These are phyloP conservation scores for Claviceps capensis DNA, from an alignment of 2,329 filamentous ascomycete species.

Conservation along the genomic window DNA sequence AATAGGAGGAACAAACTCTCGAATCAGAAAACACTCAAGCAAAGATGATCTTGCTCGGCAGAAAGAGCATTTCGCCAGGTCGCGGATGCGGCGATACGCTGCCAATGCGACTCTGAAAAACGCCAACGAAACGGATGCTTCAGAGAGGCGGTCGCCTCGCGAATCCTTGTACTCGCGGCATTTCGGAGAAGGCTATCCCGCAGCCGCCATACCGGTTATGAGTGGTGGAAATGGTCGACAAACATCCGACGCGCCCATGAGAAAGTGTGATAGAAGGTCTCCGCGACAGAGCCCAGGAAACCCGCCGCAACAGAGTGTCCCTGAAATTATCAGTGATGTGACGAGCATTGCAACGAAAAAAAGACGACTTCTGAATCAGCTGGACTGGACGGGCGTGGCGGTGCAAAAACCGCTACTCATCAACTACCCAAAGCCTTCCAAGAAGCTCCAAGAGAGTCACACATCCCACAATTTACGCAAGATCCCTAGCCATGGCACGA, in stretches of 20 bases:
- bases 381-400: constrained; percentile 19
- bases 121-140: background rate
- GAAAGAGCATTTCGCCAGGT: constrained; percentile 25
- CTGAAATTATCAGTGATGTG: background rate
- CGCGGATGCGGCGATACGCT: constrained; percentile 11
- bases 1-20: constrained; percentile 24
- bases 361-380: constrained; percentile 13
- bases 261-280: background rate
- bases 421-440: constrained; percentile 9
- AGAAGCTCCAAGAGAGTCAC: constrained; percentile 2
- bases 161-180: background rate
- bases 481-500: background rate
- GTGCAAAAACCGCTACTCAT: constrained; percentile 17
- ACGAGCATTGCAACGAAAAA: constrained; percentile 12
- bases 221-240: constrained; percentile 1
- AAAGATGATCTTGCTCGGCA: constrained; percentile 21
- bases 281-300: background rate
- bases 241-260: background rate
- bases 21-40: constrained; percentile 19
- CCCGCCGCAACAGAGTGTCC: background rate
- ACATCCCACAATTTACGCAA: constrained; percentile 1
- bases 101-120: background rate
- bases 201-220: background rate
- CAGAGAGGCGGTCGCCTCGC: background rate
- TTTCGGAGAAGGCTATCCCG: background rate